A percentile compares a stretch with the other conserved stretches of the same genome.
Conservation (phyloP, 306 rosid genomes). For the Astragalus glycyphyllos region DNA sequence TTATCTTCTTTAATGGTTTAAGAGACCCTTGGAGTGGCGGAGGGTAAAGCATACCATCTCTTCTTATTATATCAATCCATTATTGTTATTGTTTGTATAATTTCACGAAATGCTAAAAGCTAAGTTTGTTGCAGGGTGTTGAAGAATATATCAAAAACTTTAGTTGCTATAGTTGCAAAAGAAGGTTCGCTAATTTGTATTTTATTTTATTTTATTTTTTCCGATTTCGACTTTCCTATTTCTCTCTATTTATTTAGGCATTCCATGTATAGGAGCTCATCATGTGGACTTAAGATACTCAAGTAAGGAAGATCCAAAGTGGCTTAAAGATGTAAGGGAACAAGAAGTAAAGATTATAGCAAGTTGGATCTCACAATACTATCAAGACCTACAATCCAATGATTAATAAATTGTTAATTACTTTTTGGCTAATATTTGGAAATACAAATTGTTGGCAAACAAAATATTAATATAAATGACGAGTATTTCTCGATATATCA, state of each 20-base stretch:
- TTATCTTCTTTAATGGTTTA: slow-evolving; percentile 86
- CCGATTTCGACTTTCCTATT: not conserved
- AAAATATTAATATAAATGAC: too few relatives aligned
- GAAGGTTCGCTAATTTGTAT: slow-evolving; percentile 49
- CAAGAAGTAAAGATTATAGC: slow-evolving; percentile 63
- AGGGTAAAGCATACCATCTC: slow-evolving; percentile 61
- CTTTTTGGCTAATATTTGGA: too few relatives aligned
- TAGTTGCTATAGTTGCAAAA: slow-evolving; percentile 78
- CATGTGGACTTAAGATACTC: slow-evolving; percentile 85
- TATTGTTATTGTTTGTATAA: not conserved
- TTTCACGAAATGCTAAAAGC: not conserved
- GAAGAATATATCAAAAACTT: slow-evolving; percentile 60
- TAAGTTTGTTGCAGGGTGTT: slow-evolving; percentile 60
- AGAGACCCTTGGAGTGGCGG: slow-evolving; percentile 99
- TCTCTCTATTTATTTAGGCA: not conserved
- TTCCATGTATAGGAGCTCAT: slow-evolving; percentile 71
- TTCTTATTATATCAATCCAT: not conserved
- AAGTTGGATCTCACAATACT: slow-evolving; percentile 67
- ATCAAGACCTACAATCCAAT: slow-evolving; percentile 49
- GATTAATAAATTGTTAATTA: not conserved
- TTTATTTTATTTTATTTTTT: not conserved
- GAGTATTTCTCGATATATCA: too few relatives aligned
- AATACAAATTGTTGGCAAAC: too few relatives aligned
- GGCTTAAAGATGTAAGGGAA: slow-evolving; percentile 73
- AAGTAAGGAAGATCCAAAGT: slow-evolving; percentile 65